These are phyloP conservation scores for Solanum peruvianum DNA, from an alignment of 257 asterid species.

Conservation along the genomic window DNA sequence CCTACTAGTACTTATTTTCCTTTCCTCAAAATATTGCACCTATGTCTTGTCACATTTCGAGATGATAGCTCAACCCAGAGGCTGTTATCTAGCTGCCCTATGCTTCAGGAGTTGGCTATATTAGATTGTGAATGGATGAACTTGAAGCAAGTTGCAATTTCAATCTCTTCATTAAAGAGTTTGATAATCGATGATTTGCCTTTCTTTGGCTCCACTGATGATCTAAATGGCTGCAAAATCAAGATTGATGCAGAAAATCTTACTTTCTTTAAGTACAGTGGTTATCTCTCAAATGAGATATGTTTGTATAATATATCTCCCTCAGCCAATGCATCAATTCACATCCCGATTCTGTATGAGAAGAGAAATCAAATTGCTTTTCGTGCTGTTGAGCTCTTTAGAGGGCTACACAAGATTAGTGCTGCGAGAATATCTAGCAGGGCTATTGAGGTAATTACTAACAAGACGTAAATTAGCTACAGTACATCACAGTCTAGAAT, in stretches of 20 bases:
- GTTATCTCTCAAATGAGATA: conserved; percentile 32
- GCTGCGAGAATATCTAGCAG: conserved; percentile 23
- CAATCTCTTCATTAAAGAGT: conserved; percentile 33
- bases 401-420: conserved; percentile 16
- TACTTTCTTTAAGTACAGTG: conserved; percentile 23
- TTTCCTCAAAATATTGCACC: conserved; percentile 27
- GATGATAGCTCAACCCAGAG: conserved; percentile 30
- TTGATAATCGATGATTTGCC: conserved; percentile 45
- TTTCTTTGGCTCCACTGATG: conserved; percentile 18
- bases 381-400: conserved; percentile 25
- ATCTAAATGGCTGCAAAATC: conserved; percentile 31
- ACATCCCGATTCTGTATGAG: conserved; percentile 16
- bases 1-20: conserved; percentile 33
- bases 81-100: conserved; percentile 34
- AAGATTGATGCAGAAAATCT: conserved; percentile 33
- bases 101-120: conserved; percentile 35
- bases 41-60: conserved; percentile 37
- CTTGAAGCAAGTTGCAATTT: conserved; percentile 18
- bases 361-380: conserved; percentile 9
- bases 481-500: background rate
- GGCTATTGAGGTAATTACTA: conserved; percentile 27
- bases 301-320: conserved; percentile 15
- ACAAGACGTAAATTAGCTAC: background rate
- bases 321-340: conserved; percentile 17
- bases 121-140: conserved; percentile 46